Conservation (phyloP, 2,329 filamentous ascomycete genomes). For the Rhinocladiella similis region DNA sequence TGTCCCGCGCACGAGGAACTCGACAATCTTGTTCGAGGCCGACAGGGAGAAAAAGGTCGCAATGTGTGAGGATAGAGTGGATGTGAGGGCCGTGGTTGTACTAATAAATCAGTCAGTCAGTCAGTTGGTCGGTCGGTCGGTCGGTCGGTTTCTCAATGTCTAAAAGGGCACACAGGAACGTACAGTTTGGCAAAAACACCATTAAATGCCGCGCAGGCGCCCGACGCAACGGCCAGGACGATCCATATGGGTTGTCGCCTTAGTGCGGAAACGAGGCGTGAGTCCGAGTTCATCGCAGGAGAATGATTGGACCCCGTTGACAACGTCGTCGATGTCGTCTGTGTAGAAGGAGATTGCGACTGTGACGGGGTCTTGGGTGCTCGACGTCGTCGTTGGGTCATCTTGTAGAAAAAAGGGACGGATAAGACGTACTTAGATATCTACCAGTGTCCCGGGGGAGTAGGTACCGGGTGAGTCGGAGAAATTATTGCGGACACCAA, state of each 20-base stretch:
- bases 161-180: no score
- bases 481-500: not conserved
- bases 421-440: no score
- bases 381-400: slow-evolving; percentile 17
- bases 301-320: no score
- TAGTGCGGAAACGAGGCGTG: slow-evolving; percentile 11
- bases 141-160: no score
- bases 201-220: slow-evolving; percentile 63
- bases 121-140: no score
- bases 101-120: slow-evolving; percentile 36
- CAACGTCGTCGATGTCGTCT: no score
- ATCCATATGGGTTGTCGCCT: slow-evolving; percentile 44
- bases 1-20: slow-evolving; percentile 47
- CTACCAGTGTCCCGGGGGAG: no score
- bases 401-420: not conserved
- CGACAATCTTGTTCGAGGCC: slow-evolving; percentile 46
- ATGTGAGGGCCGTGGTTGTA: slow-evolving; percentile 62
- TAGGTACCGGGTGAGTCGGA: not conserved
- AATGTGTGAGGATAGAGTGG: slow-evolving; percentile 50
- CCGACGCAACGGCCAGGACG: slow-evolving; percentile 60
- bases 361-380: not conserved
- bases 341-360: no score
- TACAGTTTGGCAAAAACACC: slow-evolving; percentile 68
- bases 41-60: slow-evolving; percentile 47
- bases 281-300: no score